A percentile compares a stretch with the other conserved stretches of the same genome.
Conservation (phyloP, 176 grass and related monocot species). For the Calamus simplicifolius region DNA sequence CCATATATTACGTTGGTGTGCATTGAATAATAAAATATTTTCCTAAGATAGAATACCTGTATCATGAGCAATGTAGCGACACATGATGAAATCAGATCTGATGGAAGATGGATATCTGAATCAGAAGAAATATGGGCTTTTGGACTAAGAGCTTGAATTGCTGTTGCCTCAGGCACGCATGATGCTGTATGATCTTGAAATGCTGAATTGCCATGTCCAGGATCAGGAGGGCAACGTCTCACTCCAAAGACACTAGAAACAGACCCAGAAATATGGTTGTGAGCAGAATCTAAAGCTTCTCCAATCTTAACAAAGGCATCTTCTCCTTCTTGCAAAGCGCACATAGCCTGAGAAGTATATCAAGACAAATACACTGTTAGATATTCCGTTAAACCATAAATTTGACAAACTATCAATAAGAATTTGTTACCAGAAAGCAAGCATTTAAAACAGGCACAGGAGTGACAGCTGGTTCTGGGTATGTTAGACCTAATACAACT, state of each 20-base stretch:
- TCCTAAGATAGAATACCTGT: conserved; percentile 44
- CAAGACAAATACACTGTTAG: background rate
- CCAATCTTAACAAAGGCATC: conserved; percentile 63
- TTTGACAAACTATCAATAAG: no score
- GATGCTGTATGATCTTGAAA: conserved; percentile 39
- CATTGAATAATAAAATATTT: background rate
- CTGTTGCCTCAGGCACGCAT: conserved; percentile 16
- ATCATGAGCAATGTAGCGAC: conserved; percentile 87
- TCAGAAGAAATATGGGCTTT: conserved; percentile 33
- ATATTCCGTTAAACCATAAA: no score
- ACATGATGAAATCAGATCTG: conserved; percentile 75
- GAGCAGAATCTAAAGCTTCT: conserved; percentile 61
- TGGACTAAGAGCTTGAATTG: conserved; percentile 21
- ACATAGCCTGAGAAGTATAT: conserved; percentile 54
- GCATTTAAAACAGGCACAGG: background rate
- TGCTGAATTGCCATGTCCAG: conserved; percentile 50
- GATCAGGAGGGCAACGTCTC: conserved; percentile 60
- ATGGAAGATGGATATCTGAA: conserved; percentile 41
- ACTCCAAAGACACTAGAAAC: conserved; percentile 62
- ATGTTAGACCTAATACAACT: background rate
- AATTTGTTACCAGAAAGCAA: no score
- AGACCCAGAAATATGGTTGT: conserved; percentile 40
- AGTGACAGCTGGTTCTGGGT: background rate
- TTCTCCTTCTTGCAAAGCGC: conserved; percentile 63
- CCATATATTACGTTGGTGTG: no score